A percentile compares a stretch with the other conserved stretches of the same genome.
Conservation (phyloP, 345 rosid species). For the Salix arbutifolia region DNA sequence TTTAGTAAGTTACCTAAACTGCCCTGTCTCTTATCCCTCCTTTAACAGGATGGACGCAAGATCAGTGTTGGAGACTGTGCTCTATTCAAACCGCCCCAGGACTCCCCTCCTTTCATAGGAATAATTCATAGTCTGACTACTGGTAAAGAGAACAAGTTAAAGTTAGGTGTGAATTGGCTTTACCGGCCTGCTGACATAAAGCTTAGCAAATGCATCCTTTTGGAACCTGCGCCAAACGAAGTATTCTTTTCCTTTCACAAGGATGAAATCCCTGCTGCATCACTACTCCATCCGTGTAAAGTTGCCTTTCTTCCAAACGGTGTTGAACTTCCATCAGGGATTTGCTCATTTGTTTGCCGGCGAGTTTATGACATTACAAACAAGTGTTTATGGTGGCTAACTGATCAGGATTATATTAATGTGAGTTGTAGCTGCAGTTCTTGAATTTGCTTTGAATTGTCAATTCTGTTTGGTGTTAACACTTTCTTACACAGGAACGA, state of each 20-base stretch:
- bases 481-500: slow-evolving; percentile 34
- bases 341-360: slow-evolving; percentile 77
- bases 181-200: slow-evolving; percentile 79
- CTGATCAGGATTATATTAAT: slow-evolving; percentile 80
- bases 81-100: slow-evolving; percentile 76
- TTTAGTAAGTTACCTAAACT: background rate
- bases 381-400: slow-evolving; percentile 86
- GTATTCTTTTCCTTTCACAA: slow-evolving; percentile 86
- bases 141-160: slow-evolving; percentile 48
- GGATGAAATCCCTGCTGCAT: slow-evolving; percentile 88
- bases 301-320: slow-evolving; percentile 87
- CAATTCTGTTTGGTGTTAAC: background rate
- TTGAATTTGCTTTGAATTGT: background rate
- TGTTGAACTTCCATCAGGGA: slow-evolving; percentile 66
- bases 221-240: slow-evolving; percentile 94
- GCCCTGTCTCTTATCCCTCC: background rate
- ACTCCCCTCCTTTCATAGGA: slow-evolving; percentile 84
- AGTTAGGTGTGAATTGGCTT: slow-evolving; percentile 76
- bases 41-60: slow-evolving; percentile 70
- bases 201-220: slow-evolving; percentile 75
- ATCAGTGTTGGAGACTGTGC: slow-evolving; percentile 88
- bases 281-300: slow-evolving; percentile 97
- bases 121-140: slow-evolving; percentile 52
- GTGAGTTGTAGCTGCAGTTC: slow-evolving; percentile 42
- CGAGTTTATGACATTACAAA: slow-evolving; percentile 77